Conservation (phyloP, 192 early-diverging fungal species). For the Tieghemiomyces parasiticus region DNA sequence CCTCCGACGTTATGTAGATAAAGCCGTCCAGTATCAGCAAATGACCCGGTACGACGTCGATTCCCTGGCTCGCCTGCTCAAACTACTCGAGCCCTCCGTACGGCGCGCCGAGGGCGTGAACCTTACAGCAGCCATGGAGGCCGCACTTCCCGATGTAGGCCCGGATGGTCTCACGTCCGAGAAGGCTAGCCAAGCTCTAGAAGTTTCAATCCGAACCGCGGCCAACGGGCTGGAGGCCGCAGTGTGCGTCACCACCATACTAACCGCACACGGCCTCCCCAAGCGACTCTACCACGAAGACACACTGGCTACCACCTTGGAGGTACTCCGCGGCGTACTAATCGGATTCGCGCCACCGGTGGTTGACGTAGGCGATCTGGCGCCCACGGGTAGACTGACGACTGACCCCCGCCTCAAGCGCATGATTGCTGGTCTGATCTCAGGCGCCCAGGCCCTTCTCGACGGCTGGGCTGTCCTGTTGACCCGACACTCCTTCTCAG, state of each 20-base stretch:
- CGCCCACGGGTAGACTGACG: no score
- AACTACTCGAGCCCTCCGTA: background rate
- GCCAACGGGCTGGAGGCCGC: slow-evolving; percentile 7
- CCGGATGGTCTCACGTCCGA: background rate
- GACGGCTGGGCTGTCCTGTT: background rate
- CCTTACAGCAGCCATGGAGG: background rate
- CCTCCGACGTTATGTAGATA: background rate
- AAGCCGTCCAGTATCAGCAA: slow-evolving; percentile 8
- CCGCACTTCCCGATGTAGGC: background rate
- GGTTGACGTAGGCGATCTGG: no score
- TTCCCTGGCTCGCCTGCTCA: background rate
- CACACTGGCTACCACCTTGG: background rate
- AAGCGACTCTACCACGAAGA: slow-evolving; percentile 7
- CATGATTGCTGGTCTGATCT: background rate
- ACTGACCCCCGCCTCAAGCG: no score
- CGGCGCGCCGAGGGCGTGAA: background rate
- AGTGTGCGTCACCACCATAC: background rate
- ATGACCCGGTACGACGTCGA: background rate
- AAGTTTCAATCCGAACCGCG: background rate
- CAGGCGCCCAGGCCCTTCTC: background rate
- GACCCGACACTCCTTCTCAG: background rate
- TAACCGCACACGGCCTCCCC: background rate
- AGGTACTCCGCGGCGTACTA: no score
- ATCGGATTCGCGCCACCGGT: no score
- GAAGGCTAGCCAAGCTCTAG: background rate